A percentile compares a stretch with the other conserved stretches of the same genome.
These are phyloP conservation scores for Ustilago bromivora DNA, from an alignment of 1,284 basidiomycete species.

Conservation along the genomic window DNA sequence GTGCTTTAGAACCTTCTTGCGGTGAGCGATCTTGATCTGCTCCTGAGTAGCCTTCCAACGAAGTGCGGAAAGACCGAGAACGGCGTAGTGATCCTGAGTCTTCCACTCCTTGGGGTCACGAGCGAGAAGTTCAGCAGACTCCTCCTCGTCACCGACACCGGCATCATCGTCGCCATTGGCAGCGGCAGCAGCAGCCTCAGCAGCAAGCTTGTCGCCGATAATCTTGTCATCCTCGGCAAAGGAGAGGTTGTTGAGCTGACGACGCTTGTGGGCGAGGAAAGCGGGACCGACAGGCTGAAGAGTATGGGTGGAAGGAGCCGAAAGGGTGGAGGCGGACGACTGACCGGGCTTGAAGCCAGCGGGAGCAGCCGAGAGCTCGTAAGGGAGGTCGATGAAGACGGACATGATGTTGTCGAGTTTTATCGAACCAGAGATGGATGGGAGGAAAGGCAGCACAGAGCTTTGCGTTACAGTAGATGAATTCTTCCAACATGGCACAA, in stretches of 20 bases:
- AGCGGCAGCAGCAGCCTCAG: constrained; percentile 73
- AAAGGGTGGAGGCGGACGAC: constrained; percentile 53
- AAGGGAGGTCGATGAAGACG: constrained; percentile 61
- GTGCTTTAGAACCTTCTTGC: constrained; percentile 98
- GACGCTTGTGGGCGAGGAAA: constrained; percentile 65
- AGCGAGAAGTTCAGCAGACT: constrained; percentile 78
- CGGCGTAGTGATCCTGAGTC: constrained; percentile 98
- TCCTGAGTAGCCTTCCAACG: constrained; percentile 88
- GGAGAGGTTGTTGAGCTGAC: constrained; percentile 58
- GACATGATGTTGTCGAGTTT: constrained; percentile 43
- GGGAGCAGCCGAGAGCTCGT: constrained; percentile 61
- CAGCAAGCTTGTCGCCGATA: constrained; percentile 50
- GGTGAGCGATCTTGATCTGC: constrained; percentile 98
- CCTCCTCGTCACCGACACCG: constrained; percentile 91
- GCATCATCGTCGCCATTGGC: constrained; percentile 81
- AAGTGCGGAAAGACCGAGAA: constrained; percentile 90
- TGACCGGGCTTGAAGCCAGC: constrained; percentile 63
- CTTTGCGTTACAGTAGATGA: background rate
- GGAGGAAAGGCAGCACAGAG: constrained; percentile 5
- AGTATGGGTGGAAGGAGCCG: constrained; percentile 45
- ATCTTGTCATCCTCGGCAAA: constrained; percentile 66
- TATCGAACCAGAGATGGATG: constrained; percentile 6
- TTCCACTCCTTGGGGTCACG: constrained; percentile 99
- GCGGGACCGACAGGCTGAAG: constrained; percentile 64
- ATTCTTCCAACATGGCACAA: constrained; percentile 41